Evolutionary conservation across 805 yeast genomes (phyloP), one percentile per base, ranked within the genome.

Genomic region (Candida corydali): DNA sequence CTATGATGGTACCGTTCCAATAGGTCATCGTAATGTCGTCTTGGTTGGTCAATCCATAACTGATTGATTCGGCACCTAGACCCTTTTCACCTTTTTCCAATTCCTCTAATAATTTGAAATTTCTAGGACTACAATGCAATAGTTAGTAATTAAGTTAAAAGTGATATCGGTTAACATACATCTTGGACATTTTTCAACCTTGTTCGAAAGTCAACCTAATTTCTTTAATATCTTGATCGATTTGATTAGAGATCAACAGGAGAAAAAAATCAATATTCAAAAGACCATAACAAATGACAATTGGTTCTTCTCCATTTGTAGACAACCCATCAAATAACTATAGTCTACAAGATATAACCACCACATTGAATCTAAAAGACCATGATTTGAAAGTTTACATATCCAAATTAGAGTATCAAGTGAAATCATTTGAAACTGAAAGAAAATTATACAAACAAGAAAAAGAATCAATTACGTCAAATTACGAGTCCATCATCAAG

Each of bases 61-160:
- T 91, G 58, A 96, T 89, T 11, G 95, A 85, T 60, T 93, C 98
- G 17, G 97, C 93, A 15, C 98, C 97, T 32, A 86, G 70, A 15
- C 98, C 99, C 60, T 93, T 93, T 57, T 93, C 99, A 33, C 98
- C 98, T 53, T 91, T 91, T 61, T 94, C 99, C 47, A 93, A 73
- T 65, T 93, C 99, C 64, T 93, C 99, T 44, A 93, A 73, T 23
- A 93, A 76, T 57, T 95, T 85, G 64, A 93, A 93, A 59, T 86
- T 89, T 63, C 99, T 80, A 48, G 99, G 99, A 28, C 85, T 78
- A 20, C 8, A 14, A 16, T 8, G 8, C n/a, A n/a, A n/a, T n/a
- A n/a, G n/a, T n/a, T n/a, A n/a, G n/a, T n/a, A n/a, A n/a, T n/a
- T n/a, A n/a, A n/a, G n/a, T n/a, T n/a, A n/a, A n/a, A n/a, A n/a